These are phyloP conservation scores for Neonectria neomacrospora DNA, from an alignment of 2,329 filamentous ascomycete genomes.

Conservation along the genomic window DNA sequence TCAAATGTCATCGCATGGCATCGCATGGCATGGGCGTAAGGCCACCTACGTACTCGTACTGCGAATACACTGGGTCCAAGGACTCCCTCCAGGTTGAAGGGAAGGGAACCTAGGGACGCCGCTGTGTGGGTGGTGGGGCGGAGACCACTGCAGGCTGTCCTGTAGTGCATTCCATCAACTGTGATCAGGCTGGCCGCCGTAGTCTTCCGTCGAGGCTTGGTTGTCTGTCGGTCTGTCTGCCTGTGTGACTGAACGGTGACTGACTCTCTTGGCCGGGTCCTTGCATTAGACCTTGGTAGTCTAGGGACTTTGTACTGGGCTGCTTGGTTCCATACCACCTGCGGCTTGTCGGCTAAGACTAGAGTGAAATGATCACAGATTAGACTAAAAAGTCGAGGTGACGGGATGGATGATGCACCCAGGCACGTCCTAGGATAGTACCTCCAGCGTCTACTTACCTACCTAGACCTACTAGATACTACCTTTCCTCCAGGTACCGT, in stretches of 20 bases:
- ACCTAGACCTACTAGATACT: too few relatives aligned
- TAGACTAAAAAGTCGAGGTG: too few relatives aligned
- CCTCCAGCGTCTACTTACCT: too few relatives aligned
- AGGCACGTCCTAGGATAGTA: too few relatives aligned
- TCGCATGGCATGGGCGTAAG: too few relatives aligned
- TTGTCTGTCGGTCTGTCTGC: neutral
- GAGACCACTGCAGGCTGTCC: neutral
- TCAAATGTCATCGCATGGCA: neutral
- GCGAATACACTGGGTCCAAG: too few relatives aligned
- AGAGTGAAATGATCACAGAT: too few relatives aligned
- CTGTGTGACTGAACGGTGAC: neutral
- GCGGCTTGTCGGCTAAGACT: too few relatives aligned
- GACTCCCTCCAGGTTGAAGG: neutral
- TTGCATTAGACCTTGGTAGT: neutral
- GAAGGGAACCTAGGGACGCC: neutral
- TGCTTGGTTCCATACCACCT: neutral
- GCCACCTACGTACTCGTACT: neutral
- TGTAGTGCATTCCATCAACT: neutral
- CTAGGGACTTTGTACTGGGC: too few relatives aligned
- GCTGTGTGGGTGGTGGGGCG: neutral
- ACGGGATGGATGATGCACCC: neutral
- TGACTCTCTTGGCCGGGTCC: neutral
- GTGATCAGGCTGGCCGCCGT: neutral
- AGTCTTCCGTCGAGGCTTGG: neutral
- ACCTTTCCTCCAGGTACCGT: neutral